Evolutionary conservation across 1,139 yeast genomes (phyloP), one percentile per base, ranked within the genome.

Genomic region (Tardiomyces depauwii): DNA sequence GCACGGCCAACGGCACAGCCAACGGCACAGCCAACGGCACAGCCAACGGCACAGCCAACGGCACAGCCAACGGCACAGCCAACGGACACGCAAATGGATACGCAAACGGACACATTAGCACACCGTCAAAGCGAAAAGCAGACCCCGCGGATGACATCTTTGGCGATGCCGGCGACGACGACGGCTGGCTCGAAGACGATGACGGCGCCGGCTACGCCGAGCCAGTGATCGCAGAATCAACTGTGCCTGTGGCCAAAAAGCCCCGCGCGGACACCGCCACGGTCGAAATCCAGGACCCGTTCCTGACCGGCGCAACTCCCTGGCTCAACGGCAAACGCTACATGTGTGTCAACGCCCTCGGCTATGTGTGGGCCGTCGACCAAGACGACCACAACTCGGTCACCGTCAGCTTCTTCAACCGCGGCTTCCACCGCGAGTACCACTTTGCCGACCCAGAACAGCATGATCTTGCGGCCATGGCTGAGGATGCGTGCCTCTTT

Each of bases 391-490:
- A 82, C 53, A 77, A 80, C 53, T 79, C 89, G 43, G 72, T 89
- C 16, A 87, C 96, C 0, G 88, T 89, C 1, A 78, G 89, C 13
- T 91, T 91, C 58, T 88, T 87, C 58, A 96, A 91, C 60, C 71
- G 84, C 44, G 78, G 88, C 0, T 61, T 75, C n/a, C 83, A 81
- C 60, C 77, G 81, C 47, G 96, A 87, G 55, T 87, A 86, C 56
- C 93, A 87, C 64, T 89, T 91, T 65, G 82, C 81, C 43, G 98
- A 91, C 62, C 64, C 76, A 43, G 71, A 73, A 49, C 73, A 77
- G 16, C 86, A 72, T 61, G 95, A 87, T 60, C 66, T 86, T 45
- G 93, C 95, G 28, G 77, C 87, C 1, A 70, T 91, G 57, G 81
- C 81, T 46, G 72, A 72, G 32, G 71, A 71, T 3, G 95, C 93